Conservation (phyloP, 306 rosid species). For the Malus sieversii region DNA sequence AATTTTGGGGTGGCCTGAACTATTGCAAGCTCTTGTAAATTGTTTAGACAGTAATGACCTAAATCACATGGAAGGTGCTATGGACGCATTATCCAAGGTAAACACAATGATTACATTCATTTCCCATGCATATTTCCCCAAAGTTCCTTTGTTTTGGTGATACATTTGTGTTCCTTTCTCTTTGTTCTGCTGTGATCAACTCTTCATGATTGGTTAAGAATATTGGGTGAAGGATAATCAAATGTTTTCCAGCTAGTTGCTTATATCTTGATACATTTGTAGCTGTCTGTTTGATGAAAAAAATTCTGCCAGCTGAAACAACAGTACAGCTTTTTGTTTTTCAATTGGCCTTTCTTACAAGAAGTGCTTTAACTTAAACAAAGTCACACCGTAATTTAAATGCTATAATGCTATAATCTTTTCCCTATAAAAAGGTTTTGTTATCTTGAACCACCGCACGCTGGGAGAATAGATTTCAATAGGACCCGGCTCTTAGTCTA, state of each 20-base stretch:
- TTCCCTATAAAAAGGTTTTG: background rate
- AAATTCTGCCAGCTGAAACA: background rate
- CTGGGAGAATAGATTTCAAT: background rate
- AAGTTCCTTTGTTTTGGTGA: background rate
- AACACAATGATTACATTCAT: background rate
- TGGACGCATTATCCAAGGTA: constrained; percentile 99
- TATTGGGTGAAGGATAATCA: background rate
- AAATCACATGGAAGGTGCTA: constrained; percentile 99
- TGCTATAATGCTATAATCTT: background rate
- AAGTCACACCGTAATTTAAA: background rate
- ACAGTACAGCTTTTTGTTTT: background rate
- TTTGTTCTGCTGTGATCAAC: background rate
- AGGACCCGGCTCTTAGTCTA: background rate
- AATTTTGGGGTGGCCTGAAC: constrained; percentile 83
- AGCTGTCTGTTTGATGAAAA: background rate
- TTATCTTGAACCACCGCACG: background rate
- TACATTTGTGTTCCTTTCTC: background rate
- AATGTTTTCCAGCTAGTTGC: background rate
- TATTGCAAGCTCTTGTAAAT: constrained; percentile 85
- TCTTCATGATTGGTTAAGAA: background rate
- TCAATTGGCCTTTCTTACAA: background rate
- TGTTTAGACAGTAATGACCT: constrained; percentile 84
- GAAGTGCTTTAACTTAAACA: background rate
- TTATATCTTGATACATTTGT: background rate
- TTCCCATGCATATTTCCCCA: background rate